Evolutionary conservation across 441 rosid species (phyloP).

Genomic region (Populus hybrid): DNA sequence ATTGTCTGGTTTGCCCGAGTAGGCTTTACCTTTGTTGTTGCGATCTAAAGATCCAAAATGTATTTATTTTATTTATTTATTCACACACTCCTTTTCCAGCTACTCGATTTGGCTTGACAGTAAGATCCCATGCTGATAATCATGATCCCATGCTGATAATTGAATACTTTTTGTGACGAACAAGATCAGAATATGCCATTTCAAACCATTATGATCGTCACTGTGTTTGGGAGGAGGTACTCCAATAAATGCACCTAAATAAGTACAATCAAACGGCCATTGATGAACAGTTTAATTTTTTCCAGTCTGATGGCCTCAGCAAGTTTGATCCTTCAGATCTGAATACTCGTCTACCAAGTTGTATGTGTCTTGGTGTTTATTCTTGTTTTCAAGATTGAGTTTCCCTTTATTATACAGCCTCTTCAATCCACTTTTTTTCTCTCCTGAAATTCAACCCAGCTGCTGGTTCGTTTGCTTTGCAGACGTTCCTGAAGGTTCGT

Average conservation of each 20-base stretch:
- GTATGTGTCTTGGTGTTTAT: constrained; percentile 41
- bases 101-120: constrained; percentile 95
- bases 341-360: constrained; percentile 68
- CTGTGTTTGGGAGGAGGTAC: constrained; percentile 95
- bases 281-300: constrained; percentile 68
- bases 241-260: constrained; percentile 76
- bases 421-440: background rate
- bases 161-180: constrained; percentile 81
- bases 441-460: constrained; percentile 11
- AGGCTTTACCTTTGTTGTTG: constrained; percentile 9
- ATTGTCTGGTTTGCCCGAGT: constrained; percentile 14
- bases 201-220: constrained; percentile 91
- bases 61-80: background rate
- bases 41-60: constrained; percentile 8
- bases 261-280: constrained; percentile 75
- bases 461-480: constrained; percentile 22
- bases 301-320: constrained; percentile 72
- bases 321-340: constrained; percentile 63
- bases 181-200: constrained; percentile 79
- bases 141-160: constrained; percentile 81
- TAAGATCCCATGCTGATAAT: constrained; percentile 64
- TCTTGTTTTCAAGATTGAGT: constrained; percentile 1
- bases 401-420: constrained; percentile 4
- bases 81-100: constrained; percentile 36
- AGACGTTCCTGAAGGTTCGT: constrained; percentile 98